Evolutionary conservation across 306 rosid species (phyloP), one percentile per base, ranked within the genome.

Genomic region (Cajanus cajan): DNA sequence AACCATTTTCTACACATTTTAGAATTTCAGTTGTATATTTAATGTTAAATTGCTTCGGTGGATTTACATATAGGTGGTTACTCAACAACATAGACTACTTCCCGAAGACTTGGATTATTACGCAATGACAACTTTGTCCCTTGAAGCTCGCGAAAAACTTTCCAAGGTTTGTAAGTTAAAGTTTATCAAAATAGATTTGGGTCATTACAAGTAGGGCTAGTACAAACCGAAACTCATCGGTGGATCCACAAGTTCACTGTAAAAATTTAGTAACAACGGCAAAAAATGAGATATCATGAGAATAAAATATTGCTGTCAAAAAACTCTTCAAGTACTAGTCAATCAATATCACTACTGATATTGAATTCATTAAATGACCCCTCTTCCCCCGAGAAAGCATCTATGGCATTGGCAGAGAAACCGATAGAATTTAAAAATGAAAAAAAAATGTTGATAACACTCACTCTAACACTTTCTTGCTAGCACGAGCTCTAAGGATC

Each of bases 61-160:
- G 57, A 50, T 61, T 37, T 59, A 9, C 84, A 4, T 85, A 41
- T 81, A 95, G 98, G 78, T 92, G 95, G 91, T 90, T 83, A 86
- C 88, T 85, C 90, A 90, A 85, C 98, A 95, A 41, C 98, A 95
- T 80, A 92, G 82, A 85, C 88, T 79, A 44, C 94, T 95, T 80
- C 93, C 98, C 22, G 98, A 87, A 66, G 95, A 88, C 87, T 78
- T 95, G 86, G 94, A 95, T 86, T 95, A 90, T 84, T 40, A 87
- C 78, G 83, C 97, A 47, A 91, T 95, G 93, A 91, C 92, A 71
- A 91, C 93, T 36, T 79, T 95, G 88, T 95, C 94, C 47, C 89
- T 73, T 76, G 98, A 95, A 86, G 90, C 98, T 40, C 97, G 98
- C 0, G 98, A 95, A 81, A 92, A 95, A 78, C 88, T 92, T 77